phyloP scores from a whole-genome alignment of 306 rosid genomes.

The Biancaea sappan region DNA sequence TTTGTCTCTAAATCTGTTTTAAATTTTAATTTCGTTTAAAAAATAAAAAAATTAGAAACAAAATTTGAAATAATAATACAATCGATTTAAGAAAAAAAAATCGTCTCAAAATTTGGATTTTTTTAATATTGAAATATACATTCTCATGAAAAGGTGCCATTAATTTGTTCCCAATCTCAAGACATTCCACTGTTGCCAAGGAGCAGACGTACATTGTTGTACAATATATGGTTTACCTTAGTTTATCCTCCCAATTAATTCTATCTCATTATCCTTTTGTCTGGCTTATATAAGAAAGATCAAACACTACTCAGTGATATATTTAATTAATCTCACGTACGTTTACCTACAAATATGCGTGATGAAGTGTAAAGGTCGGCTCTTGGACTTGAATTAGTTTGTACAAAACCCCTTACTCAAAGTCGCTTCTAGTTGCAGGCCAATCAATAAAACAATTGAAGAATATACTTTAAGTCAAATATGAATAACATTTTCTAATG shows the following conservation, averaged over 20 bases:
- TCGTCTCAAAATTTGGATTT: no score
- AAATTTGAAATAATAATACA: no score
- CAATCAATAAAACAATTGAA: background rate
- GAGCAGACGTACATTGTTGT: conserved; percentile 11
- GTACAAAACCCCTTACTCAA: conserved; percentile 21
- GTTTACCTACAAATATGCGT: conserved; percentile 38
- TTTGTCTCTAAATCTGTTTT: no score
- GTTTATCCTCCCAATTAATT: conserved; percentile 1
- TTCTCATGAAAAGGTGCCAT: background rate
- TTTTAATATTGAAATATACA: no score
- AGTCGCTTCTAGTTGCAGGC: conserved; percentile 35
- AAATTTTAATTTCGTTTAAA: no score
- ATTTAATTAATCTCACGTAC: background rate
- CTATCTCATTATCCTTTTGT: conserved; percentile 14
- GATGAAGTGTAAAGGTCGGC: conserved; percentile 51
- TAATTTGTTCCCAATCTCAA: conserved; percentile 8
- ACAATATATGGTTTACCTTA: background rate
- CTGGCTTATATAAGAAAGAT: conserved; percentile 28
- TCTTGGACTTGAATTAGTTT: conserved; percentile 25
- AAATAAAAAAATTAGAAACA: no score
- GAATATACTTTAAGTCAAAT: conserved; percentile 23
- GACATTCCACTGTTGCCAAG: conserved; percentile 11
- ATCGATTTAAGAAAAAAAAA: no score
- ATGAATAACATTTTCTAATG: background rate
- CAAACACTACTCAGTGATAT: conserved; percentile 17